A percentile compares a stretch with the other conserved stretches of the same genome.
phyloP scores from a whole-genome alignment of 2,329 filamentous ascomycete genomes.

The Dothideomycetes sp. region DNA sequence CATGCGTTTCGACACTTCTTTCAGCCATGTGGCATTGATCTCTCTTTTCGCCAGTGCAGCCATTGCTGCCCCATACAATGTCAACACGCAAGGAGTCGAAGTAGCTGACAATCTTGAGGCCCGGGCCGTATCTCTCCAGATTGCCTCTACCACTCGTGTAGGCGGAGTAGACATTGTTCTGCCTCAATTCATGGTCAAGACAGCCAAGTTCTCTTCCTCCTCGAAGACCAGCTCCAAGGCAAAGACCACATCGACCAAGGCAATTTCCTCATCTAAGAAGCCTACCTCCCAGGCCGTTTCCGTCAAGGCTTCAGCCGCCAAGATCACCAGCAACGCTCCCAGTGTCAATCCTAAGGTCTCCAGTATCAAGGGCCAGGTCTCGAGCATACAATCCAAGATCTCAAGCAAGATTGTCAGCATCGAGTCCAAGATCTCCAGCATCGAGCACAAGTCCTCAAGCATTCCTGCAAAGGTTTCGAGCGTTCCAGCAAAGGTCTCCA shows the following conservation, averaged over 20 bases:
- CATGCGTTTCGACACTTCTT: slow-evolving; percentile 9
- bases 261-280: not conserved
- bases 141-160: slow-evolving; percentile 8
- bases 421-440: not conserved
- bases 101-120: not conserved
- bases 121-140: not conserved
- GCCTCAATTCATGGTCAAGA: slow-evolving; percentile 5
- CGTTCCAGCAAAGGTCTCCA: slow-evolving; percentile 2
- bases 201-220: not conserved
- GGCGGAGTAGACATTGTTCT: slow-evolving; percentile 1
- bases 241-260: not conserved
- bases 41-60: slow-evolving; percentile 8
- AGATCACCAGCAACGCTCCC: not conserved
- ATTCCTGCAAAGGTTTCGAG: slow-evolving; percentile 4
- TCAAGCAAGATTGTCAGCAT: not conserved
- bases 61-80: slow-evolving; percentile 3
- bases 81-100: not conserved
- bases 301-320: not conserved
- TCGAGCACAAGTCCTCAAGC: not conserved
- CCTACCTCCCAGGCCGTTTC: not conserved
- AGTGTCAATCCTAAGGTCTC: slow-evolving; percentile 4
- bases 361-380: not conserved
- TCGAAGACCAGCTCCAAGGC: slow-evolving; percentile 5
- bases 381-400: not conserved
- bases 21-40: slow-evolving; percentile 10